Conservation (phyloP, 2,329 filamentous ascomycete genomes). For the Trichoderma sp. region DNA sequence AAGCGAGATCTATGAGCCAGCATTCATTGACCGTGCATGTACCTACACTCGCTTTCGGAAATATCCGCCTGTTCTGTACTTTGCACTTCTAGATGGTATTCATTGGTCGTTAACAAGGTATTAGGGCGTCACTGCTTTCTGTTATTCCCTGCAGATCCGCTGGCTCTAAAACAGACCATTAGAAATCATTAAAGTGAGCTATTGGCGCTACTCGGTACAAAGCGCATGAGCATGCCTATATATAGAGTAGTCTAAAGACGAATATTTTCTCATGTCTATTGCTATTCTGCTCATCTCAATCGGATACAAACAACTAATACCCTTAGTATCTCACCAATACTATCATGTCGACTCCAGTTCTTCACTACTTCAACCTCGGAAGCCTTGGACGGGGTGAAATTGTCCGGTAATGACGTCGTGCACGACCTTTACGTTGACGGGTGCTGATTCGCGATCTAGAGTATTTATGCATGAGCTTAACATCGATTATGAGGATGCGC, state of each 20-base stretch:
- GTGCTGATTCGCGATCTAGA: neutral
- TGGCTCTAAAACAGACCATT: neutral
- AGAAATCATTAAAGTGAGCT: neutral
- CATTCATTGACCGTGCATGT: neutral
- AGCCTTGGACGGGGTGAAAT: conserved; percentile 16
- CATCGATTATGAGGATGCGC: conserved; percentile 32
- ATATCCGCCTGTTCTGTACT: neutral
- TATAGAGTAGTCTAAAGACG: neutral
- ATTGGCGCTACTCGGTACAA: neutral
- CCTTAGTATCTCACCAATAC: neutral
- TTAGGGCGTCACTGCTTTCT: neutral
- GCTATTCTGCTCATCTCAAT: neutral
- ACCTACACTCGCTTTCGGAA: neutral
- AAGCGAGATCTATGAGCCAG: neutral
- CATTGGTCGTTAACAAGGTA: neutral
- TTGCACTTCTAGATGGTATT: neutral
- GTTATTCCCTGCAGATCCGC: neutral
- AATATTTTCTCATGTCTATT: neutral
- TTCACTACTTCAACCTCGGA: conserved; percentile 15
- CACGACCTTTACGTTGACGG: neutral
- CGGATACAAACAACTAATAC: neutral
- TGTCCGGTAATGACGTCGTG: conserved; percentile 1
- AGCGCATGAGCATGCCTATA: neutral
- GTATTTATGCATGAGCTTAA: conserved; percentile 26
- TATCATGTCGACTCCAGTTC: neutral